Evolutionary conservation across 2,329 filamentous ascomycete genomes (phyloP).

Genomic region (Curvularia sp.): DNA sequence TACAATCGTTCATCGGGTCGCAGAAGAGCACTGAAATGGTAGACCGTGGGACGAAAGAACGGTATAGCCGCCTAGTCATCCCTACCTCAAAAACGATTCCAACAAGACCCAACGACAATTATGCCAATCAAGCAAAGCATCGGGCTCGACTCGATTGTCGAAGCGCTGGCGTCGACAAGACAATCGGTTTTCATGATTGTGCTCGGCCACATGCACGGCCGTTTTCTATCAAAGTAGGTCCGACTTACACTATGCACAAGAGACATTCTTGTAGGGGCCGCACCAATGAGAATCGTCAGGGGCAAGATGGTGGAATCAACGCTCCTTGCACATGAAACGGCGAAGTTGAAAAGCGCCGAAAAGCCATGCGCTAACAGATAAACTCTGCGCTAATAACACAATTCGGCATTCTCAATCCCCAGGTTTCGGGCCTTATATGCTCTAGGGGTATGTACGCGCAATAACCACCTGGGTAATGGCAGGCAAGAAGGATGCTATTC

Average conservation of each 20-base stretch:
- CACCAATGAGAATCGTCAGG: constrained; percentile 9
- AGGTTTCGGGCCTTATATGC: constrained; percentile 12
- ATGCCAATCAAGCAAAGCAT: not conserved
- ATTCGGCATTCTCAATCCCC: constrained; percentile 1
- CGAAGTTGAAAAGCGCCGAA: constrained; percentile 13
- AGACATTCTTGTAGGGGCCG: not conserved
- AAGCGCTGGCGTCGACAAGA: not conserved
- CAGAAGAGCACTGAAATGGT: not conserved
- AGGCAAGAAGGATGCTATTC: not conserved
- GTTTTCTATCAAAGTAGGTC: constrained; percentile 5
- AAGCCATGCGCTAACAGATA: constrained; percentile 5
- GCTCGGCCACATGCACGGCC: not conserved
- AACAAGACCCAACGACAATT: not conserved
- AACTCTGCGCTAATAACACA: constrained; percentile 10
- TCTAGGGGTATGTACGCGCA: not conserved
- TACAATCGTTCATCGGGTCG: not conserved
- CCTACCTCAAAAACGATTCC: not conserved
- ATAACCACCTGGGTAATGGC: not conserved
- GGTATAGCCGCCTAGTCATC: constrained; percentile 9
- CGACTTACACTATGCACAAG: not conserved
- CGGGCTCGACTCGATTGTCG: not conserved
- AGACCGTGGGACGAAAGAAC: not conserved
- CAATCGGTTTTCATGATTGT: not conserved
- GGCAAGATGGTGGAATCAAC: constrained; percentile 1
- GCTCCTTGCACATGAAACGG: constrained; percentile 14